A percentile compares a stretch with the other conserved stretches of the same genome.
These are phyloP conservation scores for Solanum chiquidenum DNA, from an alignment of 257 asterid genomes.

Conservation along the genomic window DNA sequence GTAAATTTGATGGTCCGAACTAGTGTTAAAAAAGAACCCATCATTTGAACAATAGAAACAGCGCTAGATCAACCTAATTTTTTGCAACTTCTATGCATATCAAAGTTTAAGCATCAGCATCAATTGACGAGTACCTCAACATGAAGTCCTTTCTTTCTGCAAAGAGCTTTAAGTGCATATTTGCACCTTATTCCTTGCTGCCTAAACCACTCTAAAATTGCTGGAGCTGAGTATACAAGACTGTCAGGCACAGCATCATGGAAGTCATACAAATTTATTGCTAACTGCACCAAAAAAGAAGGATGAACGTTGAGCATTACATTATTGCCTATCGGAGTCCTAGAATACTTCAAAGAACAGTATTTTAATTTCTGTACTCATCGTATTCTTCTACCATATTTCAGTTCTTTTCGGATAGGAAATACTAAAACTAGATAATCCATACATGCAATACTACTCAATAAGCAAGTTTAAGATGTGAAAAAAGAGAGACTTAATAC, in stretches of 20 bases:
- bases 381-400: background rate
- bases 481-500: background rate
- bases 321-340: background rate
- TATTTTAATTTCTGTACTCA: background rate
- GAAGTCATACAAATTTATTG: slow-evolving; percentile 51
- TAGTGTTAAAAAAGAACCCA: background rate
- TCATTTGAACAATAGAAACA: background rate
- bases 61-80: background rate
- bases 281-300: slow-evolving; percentile 35
- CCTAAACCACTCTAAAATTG: slow-evolving; percentile 37
- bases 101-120: background rate
- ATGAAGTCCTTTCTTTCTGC: slow-evolving; percentile 67
- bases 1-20: background rate
- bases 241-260: slow-evolving; percentile 72
- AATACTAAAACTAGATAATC: background rate
- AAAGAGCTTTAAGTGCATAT: slow-evolving; percentile 62
- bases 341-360: background rate
- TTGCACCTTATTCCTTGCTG: slow-evolving; percentile 32
- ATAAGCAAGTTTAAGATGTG: background rate
- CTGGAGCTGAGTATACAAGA: slow-evolving; percentile 55
- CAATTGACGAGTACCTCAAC: slow-evolving; percentile 42
- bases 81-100: background rate
- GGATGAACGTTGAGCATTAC: background rate
- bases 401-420: background rate
- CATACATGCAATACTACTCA: background rate